Conservation (phyloP, 192 early-diverging fungal genomes). For the Entophlyctis helioformis region DNA sequence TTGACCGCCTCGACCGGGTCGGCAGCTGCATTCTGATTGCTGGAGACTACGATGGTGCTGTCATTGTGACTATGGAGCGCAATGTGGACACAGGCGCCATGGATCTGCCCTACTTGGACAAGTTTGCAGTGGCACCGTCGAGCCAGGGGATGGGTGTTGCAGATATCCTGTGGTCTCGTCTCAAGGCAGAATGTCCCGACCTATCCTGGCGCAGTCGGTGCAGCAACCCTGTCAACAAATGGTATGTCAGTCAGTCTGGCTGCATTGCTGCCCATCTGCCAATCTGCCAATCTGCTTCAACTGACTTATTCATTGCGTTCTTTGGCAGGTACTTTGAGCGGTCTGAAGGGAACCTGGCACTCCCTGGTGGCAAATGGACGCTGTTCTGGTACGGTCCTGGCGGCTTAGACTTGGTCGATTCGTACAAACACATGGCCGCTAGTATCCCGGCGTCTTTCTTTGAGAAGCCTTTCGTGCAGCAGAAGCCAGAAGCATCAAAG, state of each 20-base stretch:
- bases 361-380: slow-evolving; percentile 64
- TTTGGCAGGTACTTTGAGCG: slow-evolving; percentile 73
- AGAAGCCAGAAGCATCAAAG: too few species aligned
- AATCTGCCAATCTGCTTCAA: background rate
- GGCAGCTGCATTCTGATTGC: too few species aligned
- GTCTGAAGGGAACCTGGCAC: slow-evolving; percentile 59
- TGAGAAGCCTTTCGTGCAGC: too few species aligned
- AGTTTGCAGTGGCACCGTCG: slow-evolving; percentile 77
- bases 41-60: slow-evolving; percentile 87
- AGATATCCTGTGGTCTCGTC: slow-evolving; percentile 84
- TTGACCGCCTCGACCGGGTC: slow-evolving; percentile 42
- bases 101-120: slow-evolving; percentile 65
- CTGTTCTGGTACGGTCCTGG: slow-evolving; percentile 72
- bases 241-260: slow-evolving; percentile 36
- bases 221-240: slow-evolving; percentile 85
- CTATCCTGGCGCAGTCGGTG: slow-evolving; percentile 73
- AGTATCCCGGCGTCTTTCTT: slow-evolving; percentile 46
- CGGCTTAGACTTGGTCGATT: slow-evolving; percentile 17
- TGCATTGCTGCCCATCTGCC: background rate
- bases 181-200: slow-evolving; percentile 56
- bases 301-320: background rate
- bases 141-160: slow-evolving; percentile 87
- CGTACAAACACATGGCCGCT: slow-evolving; percentile 35
- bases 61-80: slow-evolving; percentile 66
- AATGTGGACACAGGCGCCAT: slow-evolving; percentile 27